Evolutionary conservation across 495 filamentous ascomycete genomes (phyloP).

Genomic region (Margaritispora aquatica): DNA sequence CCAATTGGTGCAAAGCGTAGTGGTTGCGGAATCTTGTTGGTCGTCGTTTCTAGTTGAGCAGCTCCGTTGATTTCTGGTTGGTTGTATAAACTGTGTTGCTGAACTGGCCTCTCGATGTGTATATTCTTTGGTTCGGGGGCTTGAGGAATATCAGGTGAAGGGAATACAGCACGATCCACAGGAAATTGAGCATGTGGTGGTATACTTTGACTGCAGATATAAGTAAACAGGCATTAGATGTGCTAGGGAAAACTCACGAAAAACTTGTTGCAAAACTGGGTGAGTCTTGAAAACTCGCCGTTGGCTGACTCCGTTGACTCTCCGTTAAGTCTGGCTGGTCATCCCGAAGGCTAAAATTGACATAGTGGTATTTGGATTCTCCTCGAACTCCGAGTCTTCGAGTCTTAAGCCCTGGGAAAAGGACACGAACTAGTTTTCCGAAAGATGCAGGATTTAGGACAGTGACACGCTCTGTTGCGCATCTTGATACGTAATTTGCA

Average conservation of each 20-base stretch:
- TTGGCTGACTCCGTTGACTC: conserved; percentile 25
- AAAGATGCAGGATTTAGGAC: conserved; percentile 95
- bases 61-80: conserved; percentile 39
- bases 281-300: conserved; percentile 32
- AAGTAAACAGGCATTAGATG: not conserved
- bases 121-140: conserved; percentile 8
- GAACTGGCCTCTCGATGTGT: conserved; percentile 17
- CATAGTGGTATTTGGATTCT: conserved; percentile 98
- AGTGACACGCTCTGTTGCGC: conserved; percentile 85
- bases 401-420: conserved; percentile 92
- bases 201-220: conserved; percentile 28
- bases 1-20: conserved; percentile 58
- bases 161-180: conserved; percentile 63
- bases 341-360: conserved; percentile 70
- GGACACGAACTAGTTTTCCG: conserved; percentile 91
- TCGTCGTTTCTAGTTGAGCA: conserved; percentile 37
- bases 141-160: conserved; percentile 47
- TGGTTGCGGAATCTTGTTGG: conserved; percentile 54
- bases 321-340: conserved; percentile 47
- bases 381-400: conserved; percentile 86
- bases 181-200: conserved; percentile 37
- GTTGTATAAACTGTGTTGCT: conserved; percentile 42
- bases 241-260: conserved; percentile 29
- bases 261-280: conserved; percentile 34
- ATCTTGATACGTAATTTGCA: conserved; percentile 83